Percentiles rank a stretch among this genome's conserved stretches.
These are phyloP conservation scores for Cladosporium oxysporum DNA, from an alignment of 2,329 filamentous ascomycete species.

Conservation along the genomic window DNA sequence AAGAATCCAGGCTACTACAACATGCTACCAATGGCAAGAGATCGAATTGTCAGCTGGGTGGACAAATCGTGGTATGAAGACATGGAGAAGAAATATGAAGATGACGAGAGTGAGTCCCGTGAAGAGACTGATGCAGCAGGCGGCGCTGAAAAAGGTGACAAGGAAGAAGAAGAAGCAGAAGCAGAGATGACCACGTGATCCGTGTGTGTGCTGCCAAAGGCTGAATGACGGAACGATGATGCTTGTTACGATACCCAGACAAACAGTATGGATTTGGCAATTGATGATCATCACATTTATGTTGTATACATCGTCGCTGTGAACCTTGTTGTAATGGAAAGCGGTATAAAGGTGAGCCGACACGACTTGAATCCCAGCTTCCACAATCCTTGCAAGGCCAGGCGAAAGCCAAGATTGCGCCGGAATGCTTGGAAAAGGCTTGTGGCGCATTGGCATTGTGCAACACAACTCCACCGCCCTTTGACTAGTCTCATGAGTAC, in stretches of 20 bases:
- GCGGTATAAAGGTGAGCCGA: not conserved
- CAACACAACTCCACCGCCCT: not conserved
- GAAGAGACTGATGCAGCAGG: not conserved
- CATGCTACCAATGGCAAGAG: slow-evolving; percentile 66
- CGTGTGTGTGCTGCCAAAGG: not conserved
- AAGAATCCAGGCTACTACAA: slow-evolving; percentile 72
- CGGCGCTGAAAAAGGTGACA: not conserved
- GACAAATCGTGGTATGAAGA: slow-evolving; percentile 36
- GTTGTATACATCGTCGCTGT: not conserved
- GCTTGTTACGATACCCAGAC: slow-evolving; percentile 3
- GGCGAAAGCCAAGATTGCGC: not conserved
- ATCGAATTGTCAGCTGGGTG: slow-evolving; percentile 65
- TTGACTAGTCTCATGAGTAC: not conserved
- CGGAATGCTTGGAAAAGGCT: slow-evolving; percentile 2
- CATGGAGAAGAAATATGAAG: slow-evolving; percentile 20
- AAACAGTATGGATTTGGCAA: not conserved
- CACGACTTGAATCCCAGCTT: not conserved
- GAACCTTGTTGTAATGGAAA: not conserved
- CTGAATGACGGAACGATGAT: not conserved
- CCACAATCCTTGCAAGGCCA: not conserved
- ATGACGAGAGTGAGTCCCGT: slow-evolving; percentile 19
- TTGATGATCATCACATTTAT: not conserved
- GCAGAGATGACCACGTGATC: slow-evolving; percentile 11
- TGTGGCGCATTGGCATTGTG: not conserved
- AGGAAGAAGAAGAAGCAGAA: slow-evolving; percentile 14